Evolutionary conservation across 441 rosid genomes (phyloP), one percentile per base, ranked within the genome.

Genomic region (Pelargonium australe): DNA sequence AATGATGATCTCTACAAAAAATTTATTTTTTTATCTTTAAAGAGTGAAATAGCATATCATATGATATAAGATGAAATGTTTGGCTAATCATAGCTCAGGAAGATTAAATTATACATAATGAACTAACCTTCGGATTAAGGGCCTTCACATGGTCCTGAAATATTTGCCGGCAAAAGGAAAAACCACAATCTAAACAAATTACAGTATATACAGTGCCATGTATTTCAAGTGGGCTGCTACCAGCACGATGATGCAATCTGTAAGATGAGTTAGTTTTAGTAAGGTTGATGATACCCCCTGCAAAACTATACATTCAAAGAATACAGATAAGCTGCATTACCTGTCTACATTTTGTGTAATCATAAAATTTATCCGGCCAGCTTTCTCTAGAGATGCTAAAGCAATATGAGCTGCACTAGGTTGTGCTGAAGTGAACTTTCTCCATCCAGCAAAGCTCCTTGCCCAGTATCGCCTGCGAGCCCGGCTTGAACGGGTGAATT

Each of bases 391-490:
- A 0, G 93, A 85, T 25, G 91, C 88, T 73, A 93, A 77, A 76
- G 97, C 90, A 68, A 76, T 72, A 82, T 93, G 95, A 75, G 89
- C 86, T 5, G 87, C 68, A 49, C 96, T 77, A 55, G 92, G 96
- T 73, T 83, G 86, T 71, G 96, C 92, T 65, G 96, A 80, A 69
- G 82, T 81, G 80, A 93, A 89, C 66, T 63, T 81, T 81, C 89
- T 89, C 97, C 98, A 91, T 75, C 97, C 98, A 73, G 97, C 96
- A 65, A 85, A 90, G 86, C 98, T 93, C 83, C 98, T 84, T 28
- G 95, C 95, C 98, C 98, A 93, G 79, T 90, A 93, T 63, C 90
- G 80, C 80, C 91, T 84, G 25, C 89, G 92, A 73, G 91, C 84
- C 64, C 85, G 78, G 72, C 74, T 81, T 17, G 86, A 90, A 67